A percentile compares a stretch with the other conserved stretches of the same genome.
phyloP scores from a whole-genome alignment of 2,329 filamentous ascomycete genomes.

The Epichloe brachyelytri region DNA sequence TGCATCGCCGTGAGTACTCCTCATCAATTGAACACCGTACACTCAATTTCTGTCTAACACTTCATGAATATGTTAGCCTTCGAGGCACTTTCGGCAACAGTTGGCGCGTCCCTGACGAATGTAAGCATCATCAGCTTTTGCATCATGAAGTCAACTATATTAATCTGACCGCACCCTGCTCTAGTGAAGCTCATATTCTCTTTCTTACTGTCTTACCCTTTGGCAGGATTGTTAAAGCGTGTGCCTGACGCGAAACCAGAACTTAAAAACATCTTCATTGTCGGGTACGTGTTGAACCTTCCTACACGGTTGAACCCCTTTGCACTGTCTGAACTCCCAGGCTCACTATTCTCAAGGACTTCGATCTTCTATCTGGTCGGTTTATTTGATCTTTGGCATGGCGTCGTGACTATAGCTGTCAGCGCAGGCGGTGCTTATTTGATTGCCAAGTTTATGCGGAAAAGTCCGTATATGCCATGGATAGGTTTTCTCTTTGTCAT shows the following conservation, averaged over 20 bases:
- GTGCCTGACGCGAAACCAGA: constrained; percentile 74
- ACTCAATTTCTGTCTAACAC: background rate
- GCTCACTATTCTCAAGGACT: constrained; percentile 34
- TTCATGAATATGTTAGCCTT: constrained; percentile 16
- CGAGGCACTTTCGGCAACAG: constrained; percentile 17
- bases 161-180: background rate
- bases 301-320: background rate
- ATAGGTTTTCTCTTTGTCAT: constrained; percentile 87
- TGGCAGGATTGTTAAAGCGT: constrained; percentile 78
- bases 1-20: constrained; percentile 13
- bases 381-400: constrained; percentile 84
- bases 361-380: constrained; percentile 87
- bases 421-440: constrained; percentile 69
- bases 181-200: constrained; percentile 86
- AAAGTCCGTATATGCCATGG: constrained; percentile 93
- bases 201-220: constrained; percentile 83
- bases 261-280: constrained; percentile 79
- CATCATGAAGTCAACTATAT: background rate
- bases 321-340: background rate
- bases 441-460: constrained; percentile 68
- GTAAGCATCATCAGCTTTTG: constrained; percentile 13
- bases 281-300: constrained; percentile 40
- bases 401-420: constrained; percentile 65
- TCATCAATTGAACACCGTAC: background rate
- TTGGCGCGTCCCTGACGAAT: constrained; percentile 27